Base-by-base conservation (phyloP, 2,329 filamentous ascomycete genomes). In the Talaromyces marneffei region DNA sequence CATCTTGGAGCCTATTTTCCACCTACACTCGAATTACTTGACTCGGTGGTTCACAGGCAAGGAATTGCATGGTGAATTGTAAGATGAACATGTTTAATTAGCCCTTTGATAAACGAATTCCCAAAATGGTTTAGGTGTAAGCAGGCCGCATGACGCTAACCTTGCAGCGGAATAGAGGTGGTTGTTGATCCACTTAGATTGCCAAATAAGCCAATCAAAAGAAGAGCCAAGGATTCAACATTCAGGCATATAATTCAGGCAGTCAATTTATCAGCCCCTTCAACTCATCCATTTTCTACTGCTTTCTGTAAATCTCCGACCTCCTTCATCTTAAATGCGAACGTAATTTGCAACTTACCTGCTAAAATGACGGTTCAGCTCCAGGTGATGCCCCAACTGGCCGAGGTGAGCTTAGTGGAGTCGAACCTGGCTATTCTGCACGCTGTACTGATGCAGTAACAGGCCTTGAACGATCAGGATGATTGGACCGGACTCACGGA, bases 401-500 rank as follows among this genome's bases (percentile, higher is more conserved):
- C 70, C 62, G 74, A 77, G 71, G 74, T 76, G 68, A 46, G 67
- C 71, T 46, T 55, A 62, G 42, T 39, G 5, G 29, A 52, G 27
- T 4, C 48, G 2, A 33, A 33, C 18, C 42, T 59, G 57, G 60
- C 46, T 58, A 39, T 62, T 65, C 27, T 60, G 57, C 60, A 64
- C 44, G 60, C 63, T 40, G 68, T 70, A 61, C 73, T 74, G 52
- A 74, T 65, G 33, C 16, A 40, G 25, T n/a, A 65, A 64, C 50
- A 79, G 76, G 77, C 76, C 7, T 71, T 63, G 67, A 70, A 65
- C 60, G 67, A 53, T 31, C 71, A 78, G 63, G 79, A 81, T 57
- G 74, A 80, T 68, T 81, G 79, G 78, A 80, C 77, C 39, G 79
- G 79, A 3, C 74, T 70, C 25, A 79, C 65, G 16, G 74, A 80